Conservation (phyloP, 371 early-diverging fungal species). For the Apophysomyces elegans region DNA sequence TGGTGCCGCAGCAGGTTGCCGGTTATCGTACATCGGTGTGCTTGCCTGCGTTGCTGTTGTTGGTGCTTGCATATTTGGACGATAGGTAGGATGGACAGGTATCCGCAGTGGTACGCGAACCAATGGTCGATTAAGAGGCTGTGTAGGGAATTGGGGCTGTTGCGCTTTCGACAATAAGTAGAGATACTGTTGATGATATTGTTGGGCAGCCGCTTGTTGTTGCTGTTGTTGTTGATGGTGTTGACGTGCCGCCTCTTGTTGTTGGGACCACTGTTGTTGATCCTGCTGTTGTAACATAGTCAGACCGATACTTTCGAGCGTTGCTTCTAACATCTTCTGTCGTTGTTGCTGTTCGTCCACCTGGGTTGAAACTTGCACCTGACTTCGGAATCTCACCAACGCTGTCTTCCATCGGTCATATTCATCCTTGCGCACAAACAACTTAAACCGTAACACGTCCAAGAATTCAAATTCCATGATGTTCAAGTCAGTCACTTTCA, state of each 20-base stretch:
- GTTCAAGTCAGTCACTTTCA: constrained; percentile 67
- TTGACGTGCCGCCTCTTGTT: constrained; percentile 23
- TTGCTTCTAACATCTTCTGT: constrained; percentile 46
- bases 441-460: constrained; percentile 59
- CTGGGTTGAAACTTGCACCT: constrained; percentile 38
- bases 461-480: constrained; percentile 77
- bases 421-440: constrained; percentile 66
- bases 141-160: constrained; percentile 32
- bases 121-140: constrained; percentile 28
- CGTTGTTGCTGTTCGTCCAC: constrained; percentile 44
- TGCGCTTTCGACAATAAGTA: constrained; percentile 34
- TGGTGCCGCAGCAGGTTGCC: constrained; percentile 12
- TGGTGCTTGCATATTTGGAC: constrained; percentile 18
- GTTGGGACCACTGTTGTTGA: constrained; percentile 28
- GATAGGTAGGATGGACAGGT: constrained; percentile 34
- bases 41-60: constrained; percentile 7
- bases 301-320: constrained; percentile 43
- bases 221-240: constrained; percentile 34
- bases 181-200: constrained; percentile 37
- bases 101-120: constrained; percentile 35
- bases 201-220: constrained; percentile 27
- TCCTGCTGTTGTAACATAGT: constrained; percentile 32
- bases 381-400: constrained; percentile 40
- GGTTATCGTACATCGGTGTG: constrained; percentile 13
- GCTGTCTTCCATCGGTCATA: constrained; percentile 49